Conservation (phyloP, 257 asterid species). For the Rehmannia glutinosa region DNA sequence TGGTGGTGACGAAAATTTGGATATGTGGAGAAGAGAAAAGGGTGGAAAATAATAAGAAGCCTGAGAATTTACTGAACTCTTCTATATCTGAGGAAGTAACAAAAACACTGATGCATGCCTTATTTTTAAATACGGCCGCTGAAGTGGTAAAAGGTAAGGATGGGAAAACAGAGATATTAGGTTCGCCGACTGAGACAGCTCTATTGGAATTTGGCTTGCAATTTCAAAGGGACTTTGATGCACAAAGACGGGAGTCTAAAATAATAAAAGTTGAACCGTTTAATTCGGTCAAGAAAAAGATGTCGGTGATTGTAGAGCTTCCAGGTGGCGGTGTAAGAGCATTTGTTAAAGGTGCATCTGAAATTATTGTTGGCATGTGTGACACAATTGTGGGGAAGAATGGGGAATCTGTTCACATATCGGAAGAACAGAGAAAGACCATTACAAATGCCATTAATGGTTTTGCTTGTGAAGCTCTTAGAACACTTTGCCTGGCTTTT, state of each 20-base stretch:
- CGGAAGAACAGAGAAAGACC: slow-evolving; percentile 43
- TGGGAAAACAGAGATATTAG: slow-evolving; percentile 51
- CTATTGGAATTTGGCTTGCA: slow-evolving; percentile 55
- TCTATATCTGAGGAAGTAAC: slow-evolving; percentile 32
- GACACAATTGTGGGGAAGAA: slow-evolving; percentile 44
- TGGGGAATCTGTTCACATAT: slow-evolving; percentile 41
- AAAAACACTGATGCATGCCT: slow-evolving; percentile 36
- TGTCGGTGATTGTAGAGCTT: slow-evolving; percentile 59
- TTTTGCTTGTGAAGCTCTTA: slow-evolving; percentile 60
- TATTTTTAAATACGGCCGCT: slow-evolving; percentile 63
- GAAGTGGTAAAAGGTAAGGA: slow-evolving; percentile 56
- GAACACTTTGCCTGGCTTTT: slow-evolving; percentile 72
- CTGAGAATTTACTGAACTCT: slow-evolving; percentile 22
- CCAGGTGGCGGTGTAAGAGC: slow-evolving; percentile 42
- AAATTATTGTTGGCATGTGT: slow-evolving; percentile 52
- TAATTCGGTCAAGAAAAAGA: slow-evolving; percentile 69
- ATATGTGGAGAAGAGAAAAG: slow-evolving; percentile 53
- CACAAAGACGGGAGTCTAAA: slow-evolving; percentile 23
- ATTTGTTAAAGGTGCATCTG: slow-evolving; percentile 72
- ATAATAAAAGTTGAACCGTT: slow-evolving; percentile 64
- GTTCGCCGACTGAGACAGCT: slow-evolving; percentile 87
- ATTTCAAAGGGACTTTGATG: slow-evolving; percentile 32
- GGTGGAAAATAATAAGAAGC: slow-evolving; percentile 27
- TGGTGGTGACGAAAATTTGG: slow-evolving; percentile 66
- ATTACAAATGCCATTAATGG: slow-evolving; percentile 38